phyloP scores from a whole-genome alignment of 495 filamentous ascomycete genomes.

The Podospora pseudopauciseta region DNA sequence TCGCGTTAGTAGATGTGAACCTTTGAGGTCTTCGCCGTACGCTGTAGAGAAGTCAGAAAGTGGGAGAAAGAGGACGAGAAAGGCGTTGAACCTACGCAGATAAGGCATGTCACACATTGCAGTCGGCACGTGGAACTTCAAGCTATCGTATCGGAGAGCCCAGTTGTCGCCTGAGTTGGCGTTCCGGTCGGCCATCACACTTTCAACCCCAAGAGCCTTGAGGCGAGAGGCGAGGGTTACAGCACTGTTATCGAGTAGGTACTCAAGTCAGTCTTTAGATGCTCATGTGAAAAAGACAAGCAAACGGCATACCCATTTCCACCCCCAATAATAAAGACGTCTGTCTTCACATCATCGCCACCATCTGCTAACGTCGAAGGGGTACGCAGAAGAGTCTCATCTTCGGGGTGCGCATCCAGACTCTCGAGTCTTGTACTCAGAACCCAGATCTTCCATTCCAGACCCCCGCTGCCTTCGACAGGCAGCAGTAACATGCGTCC shows the following conservation, averaged over 20 bases:
- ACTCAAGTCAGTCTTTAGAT: neutral
- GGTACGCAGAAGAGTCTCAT: conserved; percentile 24
- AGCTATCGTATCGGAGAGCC: conserved; percentile 32
- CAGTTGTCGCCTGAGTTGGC: conserved; percentile 35
- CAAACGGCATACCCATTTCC: conserved; percentile 27
- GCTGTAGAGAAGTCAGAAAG: conserved; percentile 6
- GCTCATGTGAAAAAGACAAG: neutral
- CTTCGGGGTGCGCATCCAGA: conserved; percentile 28
- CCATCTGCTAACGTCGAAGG: conserved; percentile 21
- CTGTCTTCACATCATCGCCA: conserved; percentile 25
- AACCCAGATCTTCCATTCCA: conserved; percentile 36
- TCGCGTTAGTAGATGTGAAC: conserved; percentile 19
- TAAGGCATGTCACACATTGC: conserved; percentile 29
- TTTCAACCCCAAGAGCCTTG: conserved; percentile 35
- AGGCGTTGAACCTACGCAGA: conserved; percentile 18
- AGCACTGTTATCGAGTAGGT: conserved; percentile 20
- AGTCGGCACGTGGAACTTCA: conserved; percentile 34
- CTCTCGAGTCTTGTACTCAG: conserved; percentile 31
- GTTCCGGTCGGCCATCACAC: conserved; percentile 33
- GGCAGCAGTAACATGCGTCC: conserved; percentile 33
- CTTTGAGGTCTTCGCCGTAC: conserved; percentile 17
- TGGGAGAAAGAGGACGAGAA: neutral
- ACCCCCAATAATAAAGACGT: conserved; percentile 36
- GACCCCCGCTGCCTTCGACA: conserved; percentile 2
- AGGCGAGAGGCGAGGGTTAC: conserved; percentile 30